Percentiles rank a stretch among this genome's conserved stretches.
These are phyloP conservation scores for Lactarius sp. DNA, from an alignment of 768 basidiomycete genomes.

Conservation along the genomic window DNA sequence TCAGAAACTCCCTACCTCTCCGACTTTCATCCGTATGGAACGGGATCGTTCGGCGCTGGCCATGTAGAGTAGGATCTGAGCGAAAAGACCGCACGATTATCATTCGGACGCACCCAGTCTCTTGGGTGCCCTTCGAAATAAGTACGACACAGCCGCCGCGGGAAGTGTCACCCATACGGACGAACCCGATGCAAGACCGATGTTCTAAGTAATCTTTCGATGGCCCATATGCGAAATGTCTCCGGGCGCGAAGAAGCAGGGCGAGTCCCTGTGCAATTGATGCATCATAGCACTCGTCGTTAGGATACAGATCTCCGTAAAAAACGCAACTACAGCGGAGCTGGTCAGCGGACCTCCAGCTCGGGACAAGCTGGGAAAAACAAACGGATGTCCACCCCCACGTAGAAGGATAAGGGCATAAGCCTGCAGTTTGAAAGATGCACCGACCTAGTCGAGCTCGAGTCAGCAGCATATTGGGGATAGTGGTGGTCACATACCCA, in stretches of 20 bases:
- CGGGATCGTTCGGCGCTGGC: constrained; percentile 29
- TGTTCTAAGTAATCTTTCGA: constrained; percentile 55
- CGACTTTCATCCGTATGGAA: constrained; percentile 62
- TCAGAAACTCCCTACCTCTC: constrained; percentile 40
- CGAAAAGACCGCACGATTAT: background rate
- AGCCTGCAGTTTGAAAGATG: constrained; percentile 73
- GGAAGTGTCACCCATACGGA: constrained; percentile 53
- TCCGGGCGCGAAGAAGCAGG: constrained; percentile 56
- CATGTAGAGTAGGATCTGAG: background rate
- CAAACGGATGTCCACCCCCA: constrained; percentile 68
- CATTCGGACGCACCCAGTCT: constrained; percentile 17
- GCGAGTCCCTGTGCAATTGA: constrained; percentile 46
- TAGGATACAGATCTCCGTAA: constrained; percentile 78
- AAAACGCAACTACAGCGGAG: constrained; percentile 65
- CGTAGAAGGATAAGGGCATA: constrained; percentile 77
- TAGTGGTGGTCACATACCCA: constrained; percentile 50
- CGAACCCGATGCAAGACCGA: constrained; percentile 70
- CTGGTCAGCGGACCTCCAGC: constrained; percentile 1
- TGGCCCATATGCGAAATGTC: constrained; percentile 60
- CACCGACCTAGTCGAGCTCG: constrained; percentile 46
- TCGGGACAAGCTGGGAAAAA: constrained; percentile 12
- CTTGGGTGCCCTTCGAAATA: constrained; percentile 48
- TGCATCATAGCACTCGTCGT: constrained; percentile 59
- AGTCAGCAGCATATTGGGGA: background rate
- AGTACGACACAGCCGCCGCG: constrained; percentile 66